Evolutionary conservation across 169 alveolate genomes (phyloP).

Genomic region (Cyclospora cayetanensis): DNA sequence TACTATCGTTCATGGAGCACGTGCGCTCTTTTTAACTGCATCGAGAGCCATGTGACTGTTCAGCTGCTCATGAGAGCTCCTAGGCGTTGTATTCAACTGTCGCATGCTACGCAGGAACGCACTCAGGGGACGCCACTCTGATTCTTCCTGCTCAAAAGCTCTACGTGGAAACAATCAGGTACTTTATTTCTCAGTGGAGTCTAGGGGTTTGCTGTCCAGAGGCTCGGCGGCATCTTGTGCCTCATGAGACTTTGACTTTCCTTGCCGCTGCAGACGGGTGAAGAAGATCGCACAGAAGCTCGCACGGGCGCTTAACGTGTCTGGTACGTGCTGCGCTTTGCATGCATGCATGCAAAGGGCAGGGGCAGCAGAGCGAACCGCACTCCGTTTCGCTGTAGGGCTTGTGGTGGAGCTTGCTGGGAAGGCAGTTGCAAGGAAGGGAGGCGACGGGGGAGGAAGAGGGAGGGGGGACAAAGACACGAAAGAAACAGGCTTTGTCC

Average conservation of each 20-base stretch:
- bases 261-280: conserved; percentile 74
- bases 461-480: too few relatives aligned
- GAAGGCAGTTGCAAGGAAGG: too few relatives aligned
- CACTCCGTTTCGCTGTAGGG: too few relatives aligned
- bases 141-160: conserved; percentile 91
- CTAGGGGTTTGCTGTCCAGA: neutral
- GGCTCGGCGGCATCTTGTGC: neutral
- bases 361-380: too few relatives aligned
- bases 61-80: neutral
- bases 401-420: too few relatives aligned
- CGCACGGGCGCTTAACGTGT: conserved; percentile 84
- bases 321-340: conserved; percentile 42
- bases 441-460: too few relatives aligned
- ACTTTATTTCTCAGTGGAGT: conserved; percentile 34
- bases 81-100: neutral
- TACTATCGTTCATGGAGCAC: too few relatives aligned
- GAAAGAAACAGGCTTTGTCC: too few relatives aligned
- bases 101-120: conserved; percentile 76
- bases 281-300: conserved; percentile 87
- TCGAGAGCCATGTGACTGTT: neutral
- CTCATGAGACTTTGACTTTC: neutral
- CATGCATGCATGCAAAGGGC: neutral
- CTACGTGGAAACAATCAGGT: conserved; percentile 88
- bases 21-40: neutral
- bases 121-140: conserved; percentile 92